These are phyloP conservation scores for Emmonsiellopsis sp. DNA, from an alignment of 2,329 filamentous ascomycete species.

Conservation along the genomic window DNA sequence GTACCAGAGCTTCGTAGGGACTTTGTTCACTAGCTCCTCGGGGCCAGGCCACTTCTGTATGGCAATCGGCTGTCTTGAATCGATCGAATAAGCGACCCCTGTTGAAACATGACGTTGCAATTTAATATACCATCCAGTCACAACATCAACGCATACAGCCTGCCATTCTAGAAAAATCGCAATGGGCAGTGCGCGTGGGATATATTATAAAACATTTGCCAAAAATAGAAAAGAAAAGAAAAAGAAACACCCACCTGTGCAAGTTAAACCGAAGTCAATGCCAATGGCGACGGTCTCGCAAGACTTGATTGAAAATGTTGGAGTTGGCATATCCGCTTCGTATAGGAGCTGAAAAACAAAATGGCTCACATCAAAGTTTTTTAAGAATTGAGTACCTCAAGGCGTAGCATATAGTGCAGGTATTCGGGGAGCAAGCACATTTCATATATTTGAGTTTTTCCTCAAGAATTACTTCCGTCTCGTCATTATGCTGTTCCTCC, in stretches of 20 bases:
- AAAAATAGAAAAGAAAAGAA: not conserved
- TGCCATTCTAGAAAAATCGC: not conserved
- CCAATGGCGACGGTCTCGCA: constrained; percentile 1
- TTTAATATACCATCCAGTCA: not conserved
- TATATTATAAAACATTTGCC: not conserved
- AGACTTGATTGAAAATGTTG: not conserved
- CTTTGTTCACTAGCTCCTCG: not conserved
- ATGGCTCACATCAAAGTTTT: not conserved
- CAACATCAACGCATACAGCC: not conserved
- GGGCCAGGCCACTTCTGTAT: not conserved
- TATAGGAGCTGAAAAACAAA: not conserved
- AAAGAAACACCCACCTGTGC: not conserved
- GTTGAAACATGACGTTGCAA: not conserved
- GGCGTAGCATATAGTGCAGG: too few relatives aligned
- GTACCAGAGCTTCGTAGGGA: constrained; percentile 2
- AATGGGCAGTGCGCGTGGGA: too few relatives aligned
- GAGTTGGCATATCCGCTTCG: not conserved
- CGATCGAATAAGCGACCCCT: constrained; percentile 3
- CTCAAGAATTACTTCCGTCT: too few relatives aligned
- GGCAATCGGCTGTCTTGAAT: not conserved
- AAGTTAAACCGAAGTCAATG: constrained; percentile 2
- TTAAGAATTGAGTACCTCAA: too few relatives aligned
- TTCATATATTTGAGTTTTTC: too few relatives aligned
- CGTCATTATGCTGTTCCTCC: too few relatives aligned
- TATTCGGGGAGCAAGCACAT: too few relatives aligned